These are phyloP conservation scores for Staphylotrichum longicolle DNA, from an alignment of 495 filamentous ascomycete genomes.

Conservation along the genomic window DNA sequence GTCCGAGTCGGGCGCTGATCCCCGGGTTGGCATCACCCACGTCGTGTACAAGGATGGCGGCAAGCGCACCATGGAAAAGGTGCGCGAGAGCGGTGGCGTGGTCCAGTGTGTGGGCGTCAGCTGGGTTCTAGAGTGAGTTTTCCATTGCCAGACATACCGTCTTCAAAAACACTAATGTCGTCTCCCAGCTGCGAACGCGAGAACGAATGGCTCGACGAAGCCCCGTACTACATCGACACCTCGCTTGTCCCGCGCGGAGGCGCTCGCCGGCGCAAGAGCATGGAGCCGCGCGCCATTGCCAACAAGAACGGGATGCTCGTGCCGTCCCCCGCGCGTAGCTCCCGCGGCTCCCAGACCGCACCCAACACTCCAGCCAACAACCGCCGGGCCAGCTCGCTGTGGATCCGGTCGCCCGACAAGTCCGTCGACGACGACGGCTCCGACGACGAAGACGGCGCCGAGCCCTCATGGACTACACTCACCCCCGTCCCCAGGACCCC, in stretches of 20 bases:
- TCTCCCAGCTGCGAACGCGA: slow-evolving; percentile 69
- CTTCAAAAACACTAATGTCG: slow-evolving; percentile 20
- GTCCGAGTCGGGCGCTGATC: slow-evolving; percentile 34
- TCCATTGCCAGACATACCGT: background rate
- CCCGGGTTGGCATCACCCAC: slow-evolving; percentile 83
- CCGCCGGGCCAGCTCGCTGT: slow-evolving; percentile 52
- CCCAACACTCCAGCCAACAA: slow-evolving; percentile 42
- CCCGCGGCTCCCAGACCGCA: slow-evolving; percentile 43
- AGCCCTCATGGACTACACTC: slow-evolving; percentile 38
- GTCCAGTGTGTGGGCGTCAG: slow-evolving; percentile 82
- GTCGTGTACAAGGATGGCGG: slow-evolving; percentile 94
- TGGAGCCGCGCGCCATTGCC: slow-evolving; percentile 79
- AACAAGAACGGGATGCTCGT: slow-evolving; percentile 68
- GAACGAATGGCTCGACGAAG: slow-evolving; percentile 70
- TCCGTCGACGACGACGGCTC: slow-evolving; percentile 24
- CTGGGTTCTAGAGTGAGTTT: slow-evolving; percentile 81
- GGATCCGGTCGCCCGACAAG: slow-evolving; percentile 44
- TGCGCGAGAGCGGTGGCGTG: slow-evolving; percentile 66
- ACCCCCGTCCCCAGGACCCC: slow-evolving; percentile 55
- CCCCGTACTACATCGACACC: slow-evolving; percentile 68
- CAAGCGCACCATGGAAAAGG: slow-evolving; percentile 82
- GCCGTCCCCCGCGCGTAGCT: slow-evolving; percentile 40
- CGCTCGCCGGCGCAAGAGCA: slow-evolving; percentile 78
- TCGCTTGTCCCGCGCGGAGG: slow-evolving; percentile 72
- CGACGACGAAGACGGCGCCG: slow-evolving; percentile 38